Conservation (phyloP, 2,329 filamentous ascomycete genomes). For the Colletotrichum brevisporum region DNA sequence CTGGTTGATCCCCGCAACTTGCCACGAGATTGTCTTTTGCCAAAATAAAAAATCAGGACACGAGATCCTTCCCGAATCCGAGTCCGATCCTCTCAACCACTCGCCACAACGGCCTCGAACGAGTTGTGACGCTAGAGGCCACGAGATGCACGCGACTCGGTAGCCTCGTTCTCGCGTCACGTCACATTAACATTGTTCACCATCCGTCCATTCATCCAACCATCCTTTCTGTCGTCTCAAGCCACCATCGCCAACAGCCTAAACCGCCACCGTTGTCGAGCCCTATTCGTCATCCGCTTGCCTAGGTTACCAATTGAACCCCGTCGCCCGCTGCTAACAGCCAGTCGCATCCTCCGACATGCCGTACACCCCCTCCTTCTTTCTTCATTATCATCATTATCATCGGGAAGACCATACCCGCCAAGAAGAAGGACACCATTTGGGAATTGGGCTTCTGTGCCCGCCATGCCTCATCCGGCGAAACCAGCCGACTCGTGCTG, state of each 20-base stretch:
- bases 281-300: conserved; percentile 1
- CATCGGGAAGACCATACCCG: conserved; percentile 15
- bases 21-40: conserved; percentile 24
- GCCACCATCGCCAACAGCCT: conserved; percentile 13
- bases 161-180: conserved; percentile 29
- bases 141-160: conserved; percentile 5
- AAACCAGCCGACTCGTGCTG: conserved; percentile 38
- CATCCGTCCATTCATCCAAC: conserved; percentile 12
- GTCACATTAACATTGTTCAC: conserved; percentile 17
- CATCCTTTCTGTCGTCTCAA: conserved; percentile 25
- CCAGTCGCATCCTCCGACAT: neutral
- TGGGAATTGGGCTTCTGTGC: neutral
- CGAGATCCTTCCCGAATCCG: conserved; percentile 18
- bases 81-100: conserved; percentile 30
- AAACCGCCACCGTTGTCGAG: conserved; percentile 7
- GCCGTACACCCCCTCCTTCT: neutral
- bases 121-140: neutral
- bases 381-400: conserved; percentile 5
- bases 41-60: conserved; percentile 20
- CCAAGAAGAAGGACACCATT: neutral
- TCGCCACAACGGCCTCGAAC: conserved; percentile 17
- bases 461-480: conserved; percentile 27
- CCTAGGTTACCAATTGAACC: conserved; percentile 5
- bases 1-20: conserved; percentile 36
- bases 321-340: neutral